These are phyloP conservation scores for Macrolepiota fuliginosa DNA, from an alignment of 768 basidiomycete species.

Conservation along the genomic window DNA sequence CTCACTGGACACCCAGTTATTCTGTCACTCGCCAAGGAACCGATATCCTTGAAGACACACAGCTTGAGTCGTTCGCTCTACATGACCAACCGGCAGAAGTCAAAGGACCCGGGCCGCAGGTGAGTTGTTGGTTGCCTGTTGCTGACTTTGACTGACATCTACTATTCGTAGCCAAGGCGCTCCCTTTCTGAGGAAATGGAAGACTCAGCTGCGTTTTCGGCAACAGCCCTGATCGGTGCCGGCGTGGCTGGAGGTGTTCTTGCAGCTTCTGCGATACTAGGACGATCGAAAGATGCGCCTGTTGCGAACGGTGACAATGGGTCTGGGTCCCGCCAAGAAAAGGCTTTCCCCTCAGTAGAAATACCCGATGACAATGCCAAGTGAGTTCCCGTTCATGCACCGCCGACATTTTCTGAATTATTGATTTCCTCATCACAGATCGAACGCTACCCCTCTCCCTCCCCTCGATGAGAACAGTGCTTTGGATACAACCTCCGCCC, in stretches of 20 bases:
- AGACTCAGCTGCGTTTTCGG: neutral
- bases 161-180: neutral
- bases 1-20: slow-evolving; percentile 21
- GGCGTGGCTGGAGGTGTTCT: neutral
- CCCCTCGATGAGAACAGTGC: slow-evolving; percentile 6
- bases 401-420: neutral
- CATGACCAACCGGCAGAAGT: neutral
- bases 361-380: slow-evolving; percentile 3
- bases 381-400: neutral
- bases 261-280: slow-evolving; percentile 2
- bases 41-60: slow-evolving; percentile 4
- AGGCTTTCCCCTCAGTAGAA: slow-evolving; percentile 5
- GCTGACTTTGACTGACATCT: neutral
- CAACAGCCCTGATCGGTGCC: slow-evolving; percentile 8
- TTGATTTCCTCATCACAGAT: neutral
- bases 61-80: neutral
- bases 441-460: neutral
- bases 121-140: neutral
- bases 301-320: neutral
- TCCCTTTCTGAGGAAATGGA: slow-evolving; percentile 5
- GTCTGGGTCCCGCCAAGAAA: neutral
- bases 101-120: neutral
- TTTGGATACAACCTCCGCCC: slow-evolving; percentile 12
- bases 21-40: slow-evolving; percentile 19
- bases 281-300: neutral